Conservation (phyloP, 1,139 yeast genomes). For the Diutina pseudorugosa region DNA sequence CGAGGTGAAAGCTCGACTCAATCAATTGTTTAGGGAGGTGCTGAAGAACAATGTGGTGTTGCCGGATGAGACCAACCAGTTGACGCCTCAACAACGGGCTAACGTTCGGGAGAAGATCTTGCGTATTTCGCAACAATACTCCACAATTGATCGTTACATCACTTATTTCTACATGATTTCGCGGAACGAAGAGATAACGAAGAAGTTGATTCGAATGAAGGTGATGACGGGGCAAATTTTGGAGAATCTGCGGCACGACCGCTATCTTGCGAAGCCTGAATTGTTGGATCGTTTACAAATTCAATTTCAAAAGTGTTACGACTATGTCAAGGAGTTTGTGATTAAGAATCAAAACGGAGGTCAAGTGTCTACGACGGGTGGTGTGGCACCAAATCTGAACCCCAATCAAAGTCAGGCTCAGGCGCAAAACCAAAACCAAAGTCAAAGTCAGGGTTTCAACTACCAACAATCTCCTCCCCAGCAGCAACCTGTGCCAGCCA, state of each 20-base stretch:
- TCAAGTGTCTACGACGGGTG: not conserved
- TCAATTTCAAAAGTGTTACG: constrained; percentile 66
- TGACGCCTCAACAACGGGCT: constrained; percentile 53
- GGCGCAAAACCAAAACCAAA: not conserved
- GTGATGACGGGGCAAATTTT: constrained; percentile 66
- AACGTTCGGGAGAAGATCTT: constrained; percentile 48
- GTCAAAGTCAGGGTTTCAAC: constrained; percentile 6
- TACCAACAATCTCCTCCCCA: constrained; percentile 21
- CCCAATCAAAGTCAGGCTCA: not conserved
- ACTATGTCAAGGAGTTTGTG: constrained; percentile 37
- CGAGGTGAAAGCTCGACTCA: constrained; percentile 37
- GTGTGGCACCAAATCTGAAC: not conserved
- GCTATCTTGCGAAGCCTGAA: constrained; percentile 56
- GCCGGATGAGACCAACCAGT: constrained; percentile 48
- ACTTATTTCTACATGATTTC: constrained; percentile 70
- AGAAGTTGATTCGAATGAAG: constrained; percentile 65
- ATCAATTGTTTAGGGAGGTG: constrained; percentile 58
- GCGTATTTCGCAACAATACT: constrained; percentile 48
- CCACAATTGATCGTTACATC: constrained; percentile 61
- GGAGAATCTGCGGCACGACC: constrained; percentile 52
- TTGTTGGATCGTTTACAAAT: constrained; percentile 56
- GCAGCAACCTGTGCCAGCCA: constrained; percentile 6
- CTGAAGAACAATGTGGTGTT: constrained; percentile 53
- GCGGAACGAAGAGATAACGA: constrained; percentile 62
- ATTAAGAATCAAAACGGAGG: not conserved